Evolutionary conservation across 2,329 filamentous ascomycete genomes (phyloP), one percentile per base, ranked within the genome.

Genomic region (Diaporthe nobilis): DNA sequence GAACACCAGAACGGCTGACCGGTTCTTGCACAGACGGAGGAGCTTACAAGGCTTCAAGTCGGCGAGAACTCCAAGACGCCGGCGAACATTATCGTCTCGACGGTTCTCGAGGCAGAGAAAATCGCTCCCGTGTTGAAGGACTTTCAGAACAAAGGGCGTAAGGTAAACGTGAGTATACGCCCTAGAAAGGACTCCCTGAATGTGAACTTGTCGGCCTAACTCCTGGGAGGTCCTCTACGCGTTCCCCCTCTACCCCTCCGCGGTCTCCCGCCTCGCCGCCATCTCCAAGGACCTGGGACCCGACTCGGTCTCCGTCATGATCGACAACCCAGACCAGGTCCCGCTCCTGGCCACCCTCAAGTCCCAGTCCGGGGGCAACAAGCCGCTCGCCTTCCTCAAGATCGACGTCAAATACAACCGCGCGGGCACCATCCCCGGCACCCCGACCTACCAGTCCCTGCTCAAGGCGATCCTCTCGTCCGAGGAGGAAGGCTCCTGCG

Each of bases 401-500:
- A 90, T 96, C 53, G 94, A 96, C 81, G 92, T 94, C 70, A 93
- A 94, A 15, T 91, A 91, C 78, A 88, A 91, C 80, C 92, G 94
- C 22, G 94, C 94, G 0, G 94, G 94, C 28, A 87, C 95, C 0
- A 80, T 86, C 1, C 88, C 90, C 0, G 81, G 84, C 9, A 75
- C 74, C 1, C 34, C 44, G 7, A 80, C 94, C 81, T 78, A 88
- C 87, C 72, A 88, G 87, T 1, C 93, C 93, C 79, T 94, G 90
- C 6, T 88, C 84, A 10, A 82, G 74, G 75, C 90, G 87, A 39
- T 92, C 93, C n/a, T 86, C 83, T 53, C 87, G 86, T 82, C 91
- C 94, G 8, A 94, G 85, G 77, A 90, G 84, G 73, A 91, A 83
- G 22, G 76, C 13, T 57, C 61, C n/a, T 71, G 58, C 63, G 34